A percentile compares a stretch with the other conserved stretches of the same genome.
Evolutionary conservation across 2,329 filamentous ascomycete genomes (phyloP).

Genomic region (Pestalotiopsis sp.): DNA sequence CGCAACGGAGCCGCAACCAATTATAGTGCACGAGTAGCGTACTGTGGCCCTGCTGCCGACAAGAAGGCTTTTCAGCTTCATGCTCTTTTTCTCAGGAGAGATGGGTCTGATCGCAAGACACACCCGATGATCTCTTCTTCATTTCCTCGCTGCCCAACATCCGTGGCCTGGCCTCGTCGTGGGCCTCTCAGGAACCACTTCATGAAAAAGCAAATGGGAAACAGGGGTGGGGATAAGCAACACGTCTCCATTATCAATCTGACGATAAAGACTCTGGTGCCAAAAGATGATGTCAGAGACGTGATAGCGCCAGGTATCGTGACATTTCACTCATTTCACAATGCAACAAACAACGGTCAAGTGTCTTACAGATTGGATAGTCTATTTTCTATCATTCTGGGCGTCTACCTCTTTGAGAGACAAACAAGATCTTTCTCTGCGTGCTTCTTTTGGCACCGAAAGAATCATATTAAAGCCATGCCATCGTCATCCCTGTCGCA

Average conservation of each 20-base stretch:
- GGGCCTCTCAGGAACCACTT: not conserved
- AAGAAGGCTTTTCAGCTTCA: not conserved
- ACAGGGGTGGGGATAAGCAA: not conserved
- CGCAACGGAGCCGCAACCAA: no score
- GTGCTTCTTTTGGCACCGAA: conserved; percentile 6
- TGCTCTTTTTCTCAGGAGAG: not conserved
- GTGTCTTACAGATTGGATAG: not conserved
- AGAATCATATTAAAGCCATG: conserved; percentile 11
- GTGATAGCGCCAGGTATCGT: not conserved
- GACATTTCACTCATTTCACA: not conserved
- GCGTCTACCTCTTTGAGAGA: conserved; percentile 5
- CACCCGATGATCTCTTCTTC: not conserved
- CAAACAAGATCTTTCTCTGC: not conserved
- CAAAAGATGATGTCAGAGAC: not conserved
- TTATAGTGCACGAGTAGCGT: no score
- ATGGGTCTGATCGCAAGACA: not conserved
- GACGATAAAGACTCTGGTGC: not conserved
- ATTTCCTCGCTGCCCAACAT: not conserved
- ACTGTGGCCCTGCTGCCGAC: not conserved
- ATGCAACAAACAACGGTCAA: not conserved
- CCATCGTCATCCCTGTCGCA: conserved; percentile 22
- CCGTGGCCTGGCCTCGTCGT: not conserved
- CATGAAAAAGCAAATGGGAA: not conserved
- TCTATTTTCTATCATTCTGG: conserved; percentile 11
- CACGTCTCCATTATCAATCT: not conserved